These are phyloP conservation scores for Saccharomyces hybrid DNA, from an alignment of 1,139 yeast species.

Conservation along the genomic window DNA sequence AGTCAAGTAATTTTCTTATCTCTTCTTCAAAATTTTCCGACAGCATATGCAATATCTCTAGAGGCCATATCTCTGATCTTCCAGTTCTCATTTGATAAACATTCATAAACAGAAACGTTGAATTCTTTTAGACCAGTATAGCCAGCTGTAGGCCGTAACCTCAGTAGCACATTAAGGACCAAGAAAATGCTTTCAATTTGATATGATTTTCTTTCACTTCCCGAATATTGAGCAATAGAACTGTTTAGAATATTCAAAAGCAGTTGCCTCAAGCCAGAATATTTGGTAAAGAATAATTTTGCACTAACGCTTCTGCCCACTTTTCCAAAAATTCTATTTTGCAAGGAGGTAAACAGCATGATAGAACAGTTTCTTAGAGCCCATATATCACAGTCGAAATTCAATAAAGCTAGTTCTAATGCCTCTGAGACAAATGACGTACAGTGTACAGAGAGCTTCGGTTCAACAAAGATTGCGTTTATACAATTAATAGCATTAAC, in stretches of 20 bases:
- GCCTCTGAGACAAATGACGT: conserved; percentile 48
- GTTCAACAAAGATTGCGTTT: conserved; percentile 62
- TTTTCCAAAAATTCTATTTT: conserved; percentile 70
- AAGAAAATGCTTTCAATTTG: conserved; percentile 61
- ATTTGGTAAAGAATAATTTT: conserved; percentile 59
- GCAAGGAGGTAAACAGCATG: conserved; percentile 82
- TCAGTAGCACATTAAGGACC: conserved; percentile 59
- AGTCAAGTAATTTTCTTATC: conserved; percentile 13
- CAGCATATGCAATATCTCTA: conserved; percentile 51
- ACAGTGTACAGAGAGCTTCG: conserved; percentile 50
- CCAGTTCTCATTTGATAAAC: conserved; percentile 56
- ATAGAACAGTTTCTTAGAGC: conserved; percentile 85
- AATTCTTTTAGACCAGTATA: conserved; percentile 47
- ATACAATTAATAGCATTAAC: conserved; percentile 90
- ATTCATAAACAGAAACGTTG: conserved; percentile 37
- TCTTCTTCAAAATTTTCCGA: conserved; percentile 31
- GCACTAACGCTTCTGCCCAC: conserved; percentile 44
- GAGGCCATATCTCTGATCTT: conserved; percentile 84
- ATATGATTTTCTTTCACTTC: not conserved
- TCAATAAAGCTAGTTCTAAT: conserved; percentile 49
- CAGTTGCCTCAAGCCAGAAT: conserved; percentile 43
- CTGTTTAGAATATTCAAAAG: conserved; percentile 39
- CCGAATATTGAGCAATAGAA: not conserved
- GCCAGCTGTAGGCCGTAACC: conserved; percentile 54
- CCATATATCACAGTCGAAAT: conserved; percentile 68